Evolutionary conservation across 73 alveolate genomes (phyloP), one percentile per base, ranked within the genome.

Genomic region (Symbiodinium pilosum): DNA sequence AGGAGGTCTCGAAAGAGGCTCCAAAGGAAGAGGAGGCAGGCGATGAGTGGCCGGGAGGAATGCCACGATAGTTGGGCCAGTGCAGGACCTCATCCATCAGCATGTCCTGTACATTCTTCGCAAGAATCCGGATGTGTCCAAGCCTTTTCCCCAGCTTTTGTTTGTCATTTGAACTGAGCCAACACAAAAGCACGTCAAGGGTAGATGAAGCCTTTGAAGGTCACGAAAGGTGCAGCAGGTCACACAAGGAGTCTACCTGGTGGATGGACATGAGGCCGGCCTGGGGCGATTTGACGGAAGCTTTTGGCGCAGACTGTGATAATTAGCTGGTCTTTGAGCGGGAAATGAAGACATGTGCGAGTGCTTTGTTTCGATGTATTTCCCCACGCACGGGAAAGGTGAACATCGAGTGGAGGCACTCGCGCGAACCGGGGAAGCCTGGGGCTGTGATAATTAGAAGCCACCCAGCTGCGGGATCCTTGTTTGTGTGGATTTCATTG

Each of bases 121-220:
- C 54, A 88, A 88, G 73, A 88, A 88, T 64, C 95, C 95, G 18
- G 95, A 88, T 14, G 95, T 88, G 44, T 83, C 95, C 73, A 88
- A 84, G 95, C 87, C 24, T 26, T 26, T 28, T 64, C 81, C 81
- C 38, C 1, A 30, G 81, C 81, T 28, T n/a, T n/a, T n/a, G n/a
- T n/a, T n/a, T n/a, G n/a, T n/a, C n/a, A n/a, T n/a, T n/a, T n/a
- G 34, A 9, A 26, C 73, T 16, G 68, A 51, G 68, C 68, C 68
- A 24, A 2, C 68, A 47, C 64, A 7, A 7, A 47, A 30, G 16
- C 26, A 16, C 8, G 64, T 16, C 64, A n/a, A 56, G 38, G 34
- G 32, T 56, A 2, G 36, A 56, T 11, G 11, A n/a, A n/a, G n/a
- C 26, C 34, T 20, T 7, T 54, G 73, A 14, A 87, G 95, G 95